Percentiles rank a stretch among this genome's conserved stretches.
phyloP scores from a whole-genome alignment of 495 filamentous ascomycete genomes.

The Penicillium atrosanguineum region DNA sequence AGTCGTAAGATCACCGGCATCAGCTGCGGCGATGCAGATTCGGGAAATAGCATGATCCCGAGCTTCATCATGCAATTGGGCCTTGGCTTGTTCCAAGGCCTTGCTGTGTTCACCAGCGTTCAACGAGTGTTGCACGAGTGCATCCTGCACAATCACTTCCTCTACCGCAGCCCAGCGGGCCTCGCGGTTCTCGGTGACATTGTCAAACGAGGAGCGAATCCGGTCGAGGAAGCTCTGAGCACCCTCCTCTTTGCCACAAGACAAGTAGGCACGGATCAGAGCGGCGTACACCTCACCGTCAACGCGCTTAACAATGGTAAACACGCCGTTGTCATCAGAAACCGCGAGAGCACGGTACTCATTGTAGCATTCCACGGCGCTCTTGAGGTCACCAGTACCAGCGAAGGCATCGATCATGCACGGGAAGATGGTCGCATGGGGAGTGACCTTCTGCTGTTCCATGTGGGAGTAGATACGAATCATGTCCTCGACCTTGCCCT shows the following conservation, averaged over 20 bases:
- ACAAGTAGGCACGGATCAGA: conserved; percentile 80
- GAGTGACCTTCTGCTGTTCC: conserved; percentile 69
- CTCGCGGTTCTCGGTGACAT: conserved; percentile 53
- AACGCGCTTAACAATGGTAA: conserved; percentile 66
- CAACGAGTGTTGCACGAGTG: conserved; percentile 71
- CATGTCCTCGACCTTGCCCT: conserved; percentile 81
- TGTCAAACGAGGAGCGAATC: conserved; percentile 59
- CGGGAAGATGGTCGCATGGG: conserved; percentile 77
- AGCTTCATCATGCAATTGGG: conserved; percentile 44
- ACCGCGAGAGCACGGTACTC: conserved; percentile 85
- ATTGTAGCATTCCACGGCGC: conserved; percentile 93
- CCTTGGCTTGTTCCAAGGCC: conserved; percentile 63
- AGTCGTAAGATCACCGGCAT: conserved; percentile 67
- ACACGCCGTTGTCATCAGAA: conserved; percentile 71
- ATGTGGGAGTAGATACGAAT: conserved; percentile 84
- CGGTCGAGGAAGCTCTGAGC: conserved; percentile 80
- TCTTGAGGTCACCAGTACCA: conserved; percentile 70
- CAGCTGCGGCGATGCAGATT: conserved; percentile 70
- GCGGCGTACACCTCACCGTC: conserved; percentile 86
- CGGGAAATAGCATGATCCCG: conserved; percentile 53
- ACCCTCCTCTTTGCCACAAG: conserved; percentile 71
- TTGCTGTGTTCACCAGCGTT: conserved; percentile 60
- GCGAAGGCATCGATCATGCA: conserved; percentile 93
- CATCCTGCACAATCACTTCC: conserved; percentile 66
- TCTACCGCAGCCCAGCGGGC: conserved; percentile 56